Conservation (phyloP, 2,329 filamentous ascomycete species). For the Thelonectria discophora region DNA sequence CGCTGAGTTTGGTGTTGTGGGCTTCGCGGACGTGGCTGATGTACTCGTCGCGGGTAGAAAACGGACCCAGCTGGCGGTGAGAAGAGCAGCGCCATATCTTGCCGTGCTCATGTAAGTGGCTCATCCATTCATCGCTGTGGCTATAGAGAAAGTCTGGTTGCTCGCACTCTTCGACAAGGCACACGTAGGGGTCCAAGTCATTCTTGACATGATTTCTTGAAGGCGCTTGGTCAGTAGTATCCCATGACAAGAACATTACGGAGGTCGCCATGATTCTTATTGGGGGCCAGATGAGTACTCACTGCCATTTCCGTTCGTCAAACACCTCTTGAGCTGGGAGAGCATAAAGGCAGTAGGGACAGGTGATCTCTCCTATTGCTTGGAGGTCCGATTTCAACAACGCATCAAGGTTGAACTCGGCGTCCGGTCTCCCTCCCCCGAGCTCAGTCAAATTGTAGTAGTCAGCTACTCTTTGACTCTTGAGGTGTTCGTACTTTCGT, state of each 20-base stretch:
- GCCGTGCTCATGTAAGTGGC: constrained; percentile 22
- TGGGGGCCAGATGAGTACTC: neutral
- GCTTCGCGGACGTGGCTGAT: constrained; percentile 18
- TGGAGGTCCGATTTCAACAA: too few species aligned
- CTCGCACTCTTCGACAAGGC: constrained; percentile 31
- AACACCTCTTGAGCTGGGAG: constrained; percentile 11
- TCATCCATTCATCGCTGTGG: constrained; percentile 22
- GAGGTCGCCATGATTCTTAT: too few species aligned
- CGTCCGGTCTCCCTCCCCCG: too few species aligned
- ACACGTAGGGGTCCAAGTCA: constrained; percentile 36
- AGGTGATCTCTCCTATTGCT: constrained; percentile 13
- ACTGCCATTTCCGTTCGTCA: constrained; percentile 29
- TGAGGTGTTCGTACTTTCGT: too few species aligned
- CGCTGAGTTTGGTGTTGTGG: constrained; percentile 10
- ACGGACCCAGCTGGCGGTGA: neutral
- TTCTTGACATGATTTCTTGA: constrained; percentile 30
- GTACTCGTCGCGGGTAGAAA: constrained; percentile 8
- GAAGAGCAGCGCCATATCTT: constrained; percentile 19
- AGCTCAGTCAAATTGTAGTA: too few species aligned
- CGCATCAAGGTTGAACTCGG: too few species aligned
- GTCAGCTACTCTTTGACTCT: too few species aligned
- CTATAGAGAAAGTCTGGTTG: constrained; percentile 16
- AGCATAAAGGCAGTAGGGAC: constrained; percentile 27
- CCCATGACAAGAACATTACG: too few species aligned
- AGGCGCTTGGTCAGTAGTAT: neutral